Evolutionary conservation across 1,284 basidiomycete genomes (phyloP).

Genomic region (Rhodotorula sp.): DNA sequence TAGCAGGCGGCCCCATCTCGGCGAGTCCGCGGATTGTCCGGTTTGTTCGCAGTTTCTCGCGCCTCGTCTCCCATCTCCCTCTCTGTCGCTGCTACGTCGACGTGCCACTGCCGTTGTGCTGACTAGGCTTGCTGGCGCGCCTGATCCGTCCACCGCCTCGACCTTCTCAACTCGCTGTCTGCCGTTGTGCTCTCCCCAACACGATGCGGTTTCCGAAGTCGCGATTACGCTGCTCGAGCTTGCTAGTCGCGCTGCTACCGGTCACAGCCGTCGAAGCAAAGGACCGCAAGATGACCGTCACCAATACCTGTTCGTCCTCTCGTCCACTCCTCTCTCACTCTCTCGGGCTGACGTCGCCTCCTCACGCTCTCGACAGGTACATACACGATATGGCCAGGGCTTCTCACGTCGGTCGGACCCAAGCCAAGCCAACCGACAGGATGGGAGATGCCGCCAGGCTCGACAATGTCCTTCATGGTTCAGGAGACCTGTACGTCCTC

Average conservation of each 20-base stretch:
- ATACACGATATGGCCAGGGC: slow-evolving; percentile 13
- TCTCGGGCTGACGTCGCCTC: background rate
- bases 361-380: background rate
- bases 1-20: background rate
- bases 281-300: slow-evolving; percentile 2
- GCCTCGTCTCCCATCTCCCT: too few species aligned
- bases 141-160: background rate
- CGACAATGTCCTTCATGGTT: slow-evolving; percentile 16
- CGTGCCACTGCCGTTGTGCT: background rate
- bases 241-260: too few species aligned
- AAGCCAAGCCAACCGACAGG: slow-evolving; percentile 16
- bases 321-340: background rate
- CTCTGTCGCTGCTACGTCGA: background rate
- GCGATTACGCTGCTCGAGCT: too few species aligned
- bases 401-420: slow-evolving; percentile 15
- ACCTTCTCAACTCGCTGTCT: background rate
- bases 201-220: background rate
- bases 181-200: background rate
- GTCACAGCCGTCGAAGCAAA: background rate
- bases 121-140: background rate
- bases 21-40: too few species aligned
- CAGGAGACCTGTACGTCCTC: background rate
- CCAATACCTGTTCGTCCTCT: background rate
- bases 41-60: too few species aligned
- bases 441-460: slow-evolving; percentile 20